These are phyloP conservation scores for Detonula confervacea DNA, from an alignment of 352 stramenopile species.

Conservation along the genomic window DNA sequence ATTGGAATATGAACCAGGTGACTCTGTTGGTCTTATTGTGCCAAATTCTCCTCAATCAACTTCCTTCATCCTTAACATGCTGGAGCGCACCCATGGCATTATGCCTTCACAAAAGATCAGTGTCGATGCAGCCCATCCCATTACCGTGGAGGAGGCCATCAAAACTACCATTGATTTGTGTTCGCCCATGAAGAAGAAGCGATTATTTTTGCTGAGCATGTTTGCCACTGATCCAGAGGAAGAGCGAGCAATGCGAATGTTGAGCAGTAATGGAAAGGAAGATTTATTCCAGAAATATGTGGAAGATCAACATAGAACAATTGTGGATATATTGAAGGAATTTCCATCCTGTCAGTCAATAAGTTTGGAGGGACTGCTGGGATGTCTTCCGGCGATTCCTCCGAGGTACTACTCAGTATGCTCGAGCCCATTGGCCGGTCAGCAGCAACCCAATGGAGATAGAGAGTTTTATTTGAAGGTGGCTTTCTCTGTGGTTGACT, in stretches of 20 bases:
- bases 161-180: slow-evolving; percentile 88
- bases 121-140: slow-evolving; percentile 68
- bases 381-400: slow-evolving; percentile 89
- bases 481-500: slow-evolving; percentile 92
- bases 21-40: slow-evolving; percentile 84
- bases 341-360: slow-evolving; percentile 92
- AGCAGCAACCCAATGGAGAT: slow-evolving; percentile 2
- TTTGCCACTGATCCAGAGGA: slow-evolving; percentile 67
- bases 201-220: slow-evolving; percentile 62
- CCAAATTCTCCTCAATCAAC: slow-evolving; percentile 67
- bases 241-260: slow-evolving; percentile 58
- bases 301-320: slow-evolving; percentile 88
- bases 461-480: slow-evolving; percentile 79
- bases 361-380: slow-evolving; percentile 88
- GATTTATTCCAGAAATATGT: slow-evolving; percentile 85
- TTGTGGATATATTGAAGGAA: slow-evolving; percentile 91
- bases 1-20: slow-evolving; percentile 85
- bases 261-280: slow-evolving; percentile 48
- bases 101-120: slow-evolving; percentile 62
- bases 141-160: slow-evolving; percentile 87
- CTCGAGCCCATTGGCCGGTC: slow-evolving; percentile 89
- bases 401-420: slow-evolving; percentile 95
- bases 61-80: slow-evolving; percentile 69
- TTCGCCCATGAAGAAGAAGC: slow-evolving; percentile 87
- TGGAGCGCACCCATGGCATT: slow-evolving; percentile 67